phyloP scores from a whole-genome alignment of 2,329 filamentous ascomycete genomes.

The Lecanicillium sp. region DNA sequence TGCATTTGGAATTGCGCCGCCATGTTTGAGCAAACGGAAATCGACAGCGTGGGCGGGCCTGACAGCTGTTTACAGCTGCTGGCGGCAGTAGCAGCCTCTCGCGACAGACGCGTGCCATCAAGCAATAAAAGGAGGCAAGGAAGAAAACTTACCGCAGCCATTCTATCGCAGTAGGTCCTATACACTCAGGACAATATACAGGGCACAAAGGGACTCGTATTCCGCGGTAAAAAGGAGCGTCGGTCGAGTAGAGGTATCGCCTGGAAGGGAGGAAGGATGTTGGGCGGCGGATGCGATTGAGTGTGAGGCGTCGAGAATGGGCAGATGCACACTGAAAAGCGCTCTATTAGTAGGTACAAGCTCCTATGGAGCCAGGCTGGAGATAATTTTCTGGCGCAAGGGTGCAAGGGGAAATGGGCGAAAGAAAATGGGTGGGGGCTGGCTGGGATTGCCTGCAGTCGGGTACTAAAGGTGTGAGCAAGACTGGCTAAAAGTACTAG shows the following conservation, averaged over 20 bases:
- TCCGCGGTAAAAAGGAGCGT: constrained; percentile 8
- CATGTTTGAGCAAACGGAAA: too few relatives aligned
- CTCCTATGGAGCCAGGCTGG: constrained; percentile 8
- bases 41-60: constrained; percentile 2
- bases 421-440: too few relatives aligned
- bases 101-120: constrained; percentile 2
- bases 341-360: neutral
- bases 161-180: constrained; percentile 26
- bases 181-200: constrained; percentile 9
- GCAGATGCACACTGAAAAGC: constrained; percentile 3
- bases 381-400: constrained; percentile 10
- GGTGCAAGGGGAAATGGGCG: neutral
- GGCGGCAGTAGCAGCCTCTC: neutral
- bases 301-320: constrained; percentile 8
- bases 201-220: too few relatives aligned
- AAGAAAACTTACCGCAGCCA: constrained; percentile 32
- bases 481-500: too few relatives aligned
- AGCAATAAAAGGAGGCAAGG: constrained; percentile 7
- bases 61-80: constrained; percentile 8
- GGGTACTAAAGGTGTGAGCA: too few relatives aligned
- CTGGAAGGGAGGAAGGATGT: constrained; percentile 7
- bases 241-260: constrained; percentile 4
- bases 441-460: too few relatives aligned
- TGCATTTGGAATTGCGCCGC: too few relatives aligned
- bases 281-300: constrained; percentile 1